Base-by-base conservation (phyloP, 2,329 filamentous ascomycete species). In the Colletotrichum sp. region DNA sequence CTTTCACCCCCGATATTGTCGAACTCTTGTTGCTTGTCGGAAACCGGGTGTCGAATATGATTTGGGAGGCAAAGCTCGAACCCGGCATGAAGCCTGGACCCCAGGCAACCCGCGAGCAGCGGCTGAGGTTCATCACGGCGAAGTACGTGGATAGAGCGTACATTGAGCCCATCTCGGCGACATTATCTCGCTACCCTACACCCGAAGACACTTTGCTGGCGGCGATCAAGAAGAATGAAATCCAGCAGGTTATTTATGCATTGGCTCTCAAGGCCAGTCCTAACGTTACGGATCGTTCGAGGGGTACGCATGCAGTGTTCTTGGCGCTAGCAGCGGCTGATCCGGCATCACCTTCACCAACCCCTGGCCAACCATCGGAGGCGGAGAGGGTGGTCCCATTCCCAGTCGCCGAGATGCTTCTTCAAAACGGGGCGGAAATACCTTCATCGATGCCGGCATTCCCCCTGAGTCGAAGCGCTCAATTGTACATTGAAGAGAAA, bases 1-100 rank as follows among this genome's bases (percentile, higher is more conserved):
- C 96, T 0, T 99, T 99, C 83, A 98, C 97, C 5, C 94, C 95
- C 80, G 97, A 99, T 87, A 98, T 98, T 83, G 94, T 99, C 83
- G 97, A 99, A 82, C 90, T 99, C 64, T 90, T 99, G 56, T 88
- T 98, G 73, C 93, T 96, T 74, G 93, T 99, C 77, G 97, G 97
- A 77, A 99, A 99, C 83, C 92, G 96, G 66, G 93, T 98, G 67
- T 97, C 96, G 80, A 99, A 99, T 84, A 96, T 96, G 93, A 90
- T 99, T 24, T 99, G 96, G 95, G 97, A 99, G 86, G 93, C 96
- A 16, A 94, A 88, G 76, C 89, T 98, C 28, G 95, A 98, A 75
- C 90, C 90, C 28, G 87, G 90, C 8, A 81, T 91, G 61, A 98
- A 98, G 82, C 96, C 95, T 6, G 87, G 89, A 1, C 90, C 95